Evolutionary conservation across 2,329 filamentous ascomycete genomes (phyloP).

Genomic region (Botryotinia narcissicola): DNA sequence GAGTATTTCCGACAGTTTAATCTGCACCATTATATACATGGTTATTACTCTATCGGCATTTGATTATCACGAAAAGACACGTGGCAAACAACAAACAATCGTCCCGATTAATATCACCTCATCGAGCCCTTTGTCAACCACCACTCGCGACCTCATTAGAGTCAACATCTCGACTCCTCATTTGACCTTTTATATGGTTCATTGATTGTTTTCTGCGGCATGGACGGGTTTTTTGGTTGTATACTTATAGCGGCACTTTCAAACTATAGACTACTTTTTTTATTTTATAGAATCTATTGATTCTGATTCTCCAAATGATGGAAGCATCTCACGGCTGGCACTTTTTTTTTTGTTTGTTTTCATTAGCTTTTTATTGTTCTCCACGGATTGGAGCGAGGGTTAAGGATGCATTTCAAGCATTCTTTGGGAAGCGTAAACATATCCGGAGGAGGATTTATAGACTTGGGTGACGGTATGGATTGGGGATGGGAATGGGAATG

Average conservation of each 20-base stretch:
- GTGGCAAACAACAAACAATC: not conserved
- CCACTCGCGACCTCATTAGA: not conserved
- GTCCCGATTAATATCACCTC: conserved; percentile 6
- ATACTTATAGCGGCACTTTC: conserved; percentile 17
- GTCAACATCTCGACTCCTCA: not conserved
- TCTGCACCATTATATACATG: not conserved
- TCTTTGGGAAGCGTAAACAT: conserved; percentile 3
- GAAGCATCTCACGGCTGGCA: conserved; percentile 6
- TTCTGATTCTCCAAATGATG: conserved; percentile 10
- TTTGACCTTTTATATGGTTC: conserved; percentile 6
- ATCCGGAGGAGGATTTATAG: conserved; percentile 11
- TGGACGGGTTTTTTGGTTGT: conserved; percentile 17
- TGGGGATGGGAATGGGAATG: conserved; percentile 2
- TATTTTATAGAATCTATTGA: not conserved
- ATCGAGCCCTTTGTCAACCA: not conserved
- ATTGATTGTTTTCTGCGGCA: conserved; percentile 9
- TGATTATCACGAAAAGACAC: not conserved
- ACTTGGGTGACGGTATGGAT: not conserved
- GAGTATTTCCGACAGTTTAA: not conserved
- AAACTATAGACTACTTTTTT: conserved; percentile 20
- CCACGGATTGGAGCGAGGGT: not conserved
- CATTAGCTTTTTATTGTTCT: conserved; percentile 10
- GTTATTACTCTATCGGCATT: not conserved
- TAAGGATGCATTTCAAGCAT: conserved; percentile 11
- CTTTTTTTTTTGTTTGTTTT: conserved; percentile 13